Evolutionary conservation across 805 yeast genomes (phyloP), one percentile per base, ranked within the genome.

Genomic region (Torulaspora quercuum): DNA sequence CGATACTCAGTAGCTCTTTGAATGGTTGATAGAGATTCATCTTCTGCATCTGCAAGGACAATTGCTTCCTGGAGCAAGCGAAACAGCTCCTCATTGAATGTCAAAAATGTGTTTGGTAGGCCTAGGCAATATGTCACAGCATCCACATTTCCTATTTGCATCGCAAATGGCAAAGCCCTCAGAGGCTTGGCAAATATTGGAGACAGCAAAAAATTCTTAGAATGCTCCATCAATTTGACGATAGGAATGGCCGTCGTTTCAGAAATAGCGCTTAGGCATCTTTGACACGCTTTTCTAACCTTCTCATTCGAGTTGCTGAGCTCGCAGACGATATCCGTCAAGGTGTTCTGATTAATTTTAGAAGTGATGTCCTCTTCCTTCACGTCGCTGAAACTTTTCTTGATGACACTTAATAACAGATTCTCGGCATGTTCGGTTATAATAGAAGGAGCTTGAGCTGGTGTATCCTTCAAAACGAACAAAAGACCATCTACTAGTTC

Each of bases 91-190:
- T 92, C 97, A 48, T 84, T 85, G 57, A 87, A 90, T 7, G 81
- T 80, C 46, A 90, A 65, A 49, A 90, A 88, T 0, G 95, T 73
- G 45, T 82, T 75, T 8, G 86, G 92, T 32, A 90, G 68, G 1
- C 82, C 78, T 40, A 92, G 65, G 55, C 97, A 90, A 60, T 80
- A 94, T 0, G 95, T 80, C n/a, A 92, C 85, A 1, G 97, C 97
- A 61, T 92, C 97, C 44, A 92, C 89, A 58, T 92, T 89, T 23
- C 98, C 98, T 39, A 92, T 92, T 64, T 94, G 98, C 95, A 90
- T 92, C 4, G 95, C 92, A 65, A 94, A 92, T 0, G 99, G 98
- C 44, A 92, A 69, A 0, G 99, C 99, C 45, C 99, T 72, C 40
- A 92, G 64, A 0, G 99, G 99, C 56, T 92, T 92, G 3, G 95